phyloP scores from a whole-genome alignment of 2,329 filamentous ascomycete genomes.

The Colletotrichum falcatum region DNA sequence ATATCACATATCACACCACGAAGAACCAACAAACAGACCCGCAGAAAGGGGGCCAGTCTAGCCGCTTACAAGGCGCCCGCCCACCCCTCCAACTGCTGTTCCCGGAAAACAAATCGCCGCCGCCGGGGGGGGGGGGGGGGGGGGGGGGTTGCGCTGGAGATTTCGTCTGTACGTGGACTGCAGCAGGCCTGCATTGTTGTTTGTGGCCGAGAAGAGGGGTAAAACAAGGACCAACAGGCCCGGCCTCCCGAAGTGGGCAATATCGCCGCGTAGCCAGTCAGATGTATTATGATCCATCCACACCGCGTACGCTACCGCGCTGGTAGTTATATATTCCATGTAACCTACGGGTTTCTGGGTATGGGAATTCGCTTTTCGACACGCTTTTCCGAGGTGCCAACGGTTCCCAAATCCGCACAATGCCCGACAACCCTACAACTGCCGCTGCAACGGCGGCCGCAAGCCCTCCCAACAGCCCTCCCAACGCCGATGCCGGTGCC shows the following conservation, averaged over 20 bases:
- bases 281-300: no score
- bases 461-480: neutral
- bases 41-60: neutral
- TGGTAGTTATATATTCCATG: slow-evolving; percentile 5
- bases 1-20: neutral
- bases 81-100: neutral
- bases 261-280: slow-evolving; percentile 1
- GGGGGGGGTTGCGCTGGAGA: neutral
- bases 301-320: neutral
- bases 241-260: neutral
- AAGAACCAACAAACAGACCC: neutral
- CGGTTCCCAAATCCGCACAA: rapidly evolving
- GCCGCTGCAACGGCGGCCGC: neutral
- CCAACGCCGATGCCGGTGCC: neutral
- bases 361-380: no score
- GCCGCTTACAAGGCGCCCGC: neutral
- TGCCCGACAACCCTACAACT: neutral
- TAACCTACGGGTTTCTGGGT: neutral
- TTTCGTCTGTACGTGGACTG: neutral
- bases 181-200: neutral
- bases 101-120: neutral
- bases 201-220: slow-evolving; percentile 16
- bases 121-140: no score
- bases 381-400: no score
- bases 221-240: neutral